Base-by-base conservation (phyloP, 306 rosid genomes). In the Delonix regia region DNA sequence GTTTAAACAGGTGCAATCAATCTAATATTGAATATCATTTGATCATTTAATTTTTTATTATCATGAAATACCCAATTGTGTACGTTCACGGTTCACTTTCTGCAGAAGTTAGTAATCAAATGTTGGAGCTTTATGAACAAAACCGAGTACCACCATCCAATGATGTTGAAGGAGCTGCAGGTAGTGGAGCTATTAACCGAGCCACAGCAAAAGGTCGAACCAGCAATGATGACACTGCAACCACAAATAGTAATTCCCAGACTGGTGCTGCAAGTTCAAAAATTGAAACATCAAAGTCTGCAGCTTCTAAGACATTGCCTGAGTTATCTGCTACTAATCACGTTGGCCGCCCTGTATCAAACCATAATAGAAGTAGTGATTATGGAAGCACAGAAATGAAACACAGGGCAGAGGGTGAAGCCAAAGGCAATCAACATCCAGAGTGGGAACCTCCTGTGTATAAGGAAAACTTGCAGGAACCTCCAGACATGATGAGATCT, bases 21-120 rank as follows among this genome's bases (percentile, higher is more conserved):
- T 28, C 47, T 63, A 34, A 15, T 22, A 61, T 11, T 22, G 45
- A 52, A 30, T 65, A 47, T 72, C 51, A 13, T 79, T n/a, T 24
- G 15, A 28, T 68, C 28, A 15, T 69, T n/a, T 49, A 12, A n/a
- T 48, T 65, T 61, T 66, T 57, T 27, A 33, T 71, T 69, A 64
- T 66, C 21, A 22, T 36, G 45, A 66, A 77, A 79, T 61, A 49
- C 86, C 63, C 69, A 49, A 84, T 62, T n/a, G 57, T 84, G 27
- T 75, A 56, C 28, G 39, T 16, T 82, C 73, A 36, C 68, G 38
- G 38, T 63, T 33, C 44, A 30, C 70, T 73, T 84, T 83, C 56
- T 89, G 97, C 96, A 95, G 99, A 95, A 87, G 97, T 95, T 61
- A 91, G 99, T 88, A 91, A 95, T 83, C 99, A 95, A 88, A 95